Base-by-base conservation (phyloP, 2,329 filamentous ascomycete genomes). In the Alternaria sp. region DNA sequence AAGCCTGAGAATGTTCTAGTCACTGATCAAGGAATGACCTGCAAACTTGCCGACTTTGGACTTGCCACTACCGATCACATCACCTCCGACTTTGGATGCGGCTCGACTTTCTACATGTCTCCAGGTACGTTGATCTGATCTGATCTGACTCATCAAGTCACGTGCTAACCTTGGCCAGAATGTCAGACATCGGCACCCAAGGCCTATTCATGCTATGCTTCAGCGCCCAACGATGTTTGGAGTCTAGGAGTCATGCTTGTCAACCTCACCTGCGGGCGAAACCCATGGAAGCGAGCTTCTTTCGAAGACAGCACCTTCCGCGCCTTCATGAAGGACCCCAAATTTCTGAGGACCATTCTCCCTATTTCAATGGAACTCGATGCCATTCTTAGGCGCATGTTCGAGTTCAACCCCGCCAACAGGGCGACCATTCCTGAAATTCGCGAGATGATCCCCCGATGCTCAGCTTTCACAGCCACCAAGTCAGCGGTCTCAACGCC, bases 101-200 rank as follows among this genome's bases (percentile, higher is more conserved):
- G 95, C 64, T 98, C 95, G 31, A 98, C 94, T 13, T 98, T 98
- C 74, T 99, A 99, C 82, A 99, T 98, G 95, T 97, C 93, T 75
- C 95, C 95, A 86, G 94, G 94, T 97, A 90, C 78, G 86, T 82
- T 65, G 17, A 17, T 17, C 17, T 66, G 69, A 71, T 72, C 11
- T 14, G 63, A 41, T 9, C 36, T 34, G 23, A 29, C 17, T 44
- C 37, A 31, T 24, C 4, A 21, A 52, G 56, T 65, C 63, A 63
- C 61, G 61, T 68, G 69, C 67, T 74, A 68, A 74, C 54, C 10
- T 33, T 62, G 51, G 65, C 54, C 79, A 97, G 95, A 99, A 86
- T 99, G 95, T 77, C 88, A 97, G 79, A 91, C 92, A 71, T 85
- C 89, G 56, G 84, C 84, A 80, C 89, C 82, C 72, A 88, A 86